Base-by-base conservation (phyloP, 2,329 filamentous ascomycete species). In the Clonostachys sp. region DNA sequence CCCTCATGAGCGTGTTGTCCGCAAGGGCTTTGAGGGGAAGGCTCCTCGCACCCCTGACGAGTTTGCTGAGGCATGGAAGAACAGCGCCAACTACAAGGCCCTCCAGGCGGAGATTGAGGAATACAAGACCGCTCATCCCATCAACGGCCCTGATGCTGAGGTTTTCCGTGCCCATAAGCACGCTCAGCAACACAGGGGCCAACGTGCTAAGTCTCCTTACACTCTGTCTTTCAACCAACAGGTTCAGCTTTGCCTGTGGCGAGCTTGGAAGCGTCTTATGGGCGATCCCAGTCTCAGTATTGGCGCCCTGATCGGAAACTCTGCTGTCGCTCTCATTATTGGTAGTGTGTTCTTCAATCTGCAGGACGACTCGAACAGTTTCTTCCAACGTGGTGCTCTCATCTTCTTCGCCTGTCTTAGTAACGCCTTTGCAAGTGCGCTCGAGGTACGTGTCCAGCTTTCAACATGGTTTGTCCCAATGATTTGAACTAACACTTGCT, bases 391-490 rank as follows among this genome's bases (percentile, higher is more conserved):
- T 51, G 88, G 87, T 53, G 84, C 87, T 41, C 75, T 95, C 20
- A 73, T 96, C 45, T 96, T 95, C 80, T 94, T 95, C 61, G 88
- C 89, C 55, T 84, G 91, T 59, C 73, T 96, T 50, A 84, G 94
- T 72, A 95, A 94, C 64, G 89, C 89, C 42, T 94, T 95, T 59
- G 78, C 84, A 51, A 87, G 83, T 61, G 86, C 87, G 48, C 77
- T 94, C 38, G 89, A 94, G 65, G 78, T 82, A 57, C 54, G 70
- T 61, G 34, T 8, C 17, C 12, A 14, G 12, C 52, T 56, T 43
- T 10, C 45, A 59, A 48, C n/a, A 4, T 12, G 3, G 10, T 54
- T 52, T 3, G 50, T 50, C 12, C 55, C 50, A 18, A 51, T 45
- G 0, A 53, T 46, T 45, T 13, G 51, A n/a, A 40, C 47, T 49